Evolutionary conservation across 169 alveolate genomes (phyloP).

Genomic region (Plasmodium malariae): DNA sequence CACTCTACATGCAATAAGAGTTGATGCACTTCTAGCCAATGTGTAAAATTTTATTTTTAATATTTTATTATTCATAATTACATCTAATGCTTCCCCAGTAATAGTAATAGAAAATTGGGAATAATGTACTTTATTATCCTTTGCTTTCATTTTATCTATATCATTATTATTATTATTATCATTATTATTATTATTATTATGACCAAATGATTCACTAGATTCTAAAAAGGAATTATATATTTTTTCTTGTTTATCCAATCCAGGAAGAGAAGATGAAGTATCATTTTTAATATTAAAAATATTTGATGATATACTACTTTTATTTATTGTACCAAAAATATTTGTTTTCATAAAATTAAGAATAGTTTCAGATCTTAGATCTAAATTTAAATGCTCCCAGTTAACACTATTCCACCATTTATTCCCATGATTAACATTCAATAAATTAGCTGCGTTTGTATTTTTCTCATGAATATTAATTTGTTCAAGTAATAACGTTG

Average conservation of each 20-base stretch:
- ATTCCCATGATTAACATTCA: constrained; percentile 49
- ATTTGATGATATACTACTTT: constrained; percentile 22
- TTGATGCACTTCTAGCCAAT: constrained; percentile 84
- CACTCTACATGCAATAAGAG: constrained; percentile 97
- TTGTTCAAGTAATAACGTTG: constrained; percentile 73
- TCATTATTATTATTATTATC: not conserved
- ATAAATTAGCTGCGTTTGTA: constrained; percentile 76
- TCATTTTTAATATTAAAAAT: constrained; percentile 23
- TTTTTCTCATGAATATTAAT: constrained; percentile 76
- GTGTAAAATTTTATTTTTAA: constrained; percentile 81
- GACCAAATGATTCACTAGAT: constrained; percentile 52
- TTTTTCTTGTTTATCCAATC: constrained; percentile 55
- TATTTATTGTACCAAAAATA: constrained; percentile 35
- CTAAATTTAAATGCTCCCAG: constrained; percentile 69
- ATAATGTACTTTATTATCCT: constrained; percentile 69
- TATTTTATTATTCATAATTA: constrained; percentile 77
- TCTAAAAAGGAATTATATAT: constrained; percentile 36
- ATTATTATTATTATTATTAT: not conserved
- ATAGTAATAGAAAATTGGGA: constrained; percentile 82
- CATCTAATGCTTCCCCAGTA: constrained; percentile 87
- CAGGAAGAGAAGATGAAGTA: not conserved
- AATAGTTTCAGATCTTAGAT: constrained; percentile 57
- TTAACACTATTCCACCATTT: constrained; percentile 77
- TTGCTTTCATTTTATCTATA: constrained; percentile 11
- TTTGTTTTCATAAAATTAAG: constrained; percentile 55